Evolutionary conservation across 1,284 basidiomycete genomes (phyloP), one percentile per base, ranked within the genome.

Genomic region (Cystobasidium sp.): DNA sequence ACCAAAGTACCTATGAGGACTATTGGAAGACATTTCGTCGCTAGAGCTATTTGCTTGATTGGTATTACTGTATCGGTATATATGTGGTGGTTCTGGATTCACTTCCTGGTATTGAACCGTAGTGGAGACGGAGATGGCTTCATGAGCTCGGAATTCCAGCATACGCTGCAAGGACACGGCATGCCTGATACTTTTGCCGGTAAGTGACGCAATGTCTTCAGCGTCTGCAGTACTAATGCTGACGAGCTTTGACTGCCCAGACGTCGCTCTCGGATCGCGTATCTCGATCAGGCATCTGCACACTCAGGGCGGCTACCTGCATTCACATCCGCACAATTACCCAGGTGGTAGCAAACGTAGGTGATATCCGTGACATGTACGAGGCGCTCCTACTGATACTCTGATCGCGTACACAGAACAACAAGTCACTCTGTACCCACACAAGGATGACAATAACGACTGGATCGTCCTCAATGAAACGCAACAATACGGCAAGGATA

Each of bases 111-210:
- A 76, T 85, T 99, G 44, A 88, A 88, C 80, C 91, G 89, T 82
- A 91, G 92, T 2, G 97, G 97, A 44, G 94, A 97, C 74, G 97
- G 97, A 0, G 97, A 99, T 82, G 93, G 94, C 0, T 99, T 99
- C 84, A 99, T 99, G 97, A 95, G 91, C 84, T 93, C 94, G 14
- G 93, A 94, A 80, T 99, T 99, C 84, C 95, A 97, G 83, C 95
- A 98, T 81, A 97, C 95, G 0, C 86, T 99, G 8, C 86, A 90
- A n/a, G 94, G 94, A 8, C 89, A 90, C 73, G 88, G 89, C 18
- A 97, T 98, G 95, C 85, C 86, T 8, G 93, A 99, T 82, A 99
- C 96, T 0, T 96, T 85, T 82, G 92, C 93, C 22, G 90, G 91
- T 91, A 72, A 76, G 88, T 82, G 55, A 20, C 20, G 46, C 62